Evolutionary conservation across 108 stramenopile species (phyloP).

Genomic region (Nitzschia sp.): DNA sequence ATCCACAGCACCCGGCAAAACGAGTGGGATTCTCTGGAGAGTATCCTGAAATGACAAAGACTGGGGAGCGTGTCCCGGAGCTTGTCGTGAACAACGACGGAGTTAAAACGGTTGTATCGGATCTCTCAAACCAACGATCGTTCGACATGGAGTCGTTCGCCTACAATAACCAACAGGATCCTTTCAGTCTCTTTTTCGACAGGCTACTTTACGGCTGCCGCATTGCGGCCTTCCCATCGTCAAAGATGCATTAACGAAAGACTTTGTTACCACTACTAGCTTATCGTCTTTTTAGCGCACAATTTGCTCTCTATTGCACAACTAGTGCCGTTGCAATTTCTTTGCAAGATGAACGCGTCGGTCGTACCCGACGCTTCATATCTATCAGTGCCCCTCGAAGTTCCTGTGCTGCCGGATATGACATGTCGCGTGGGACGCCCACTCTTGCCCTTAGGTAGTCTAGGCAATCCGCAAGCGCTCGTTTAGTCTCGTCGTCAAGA

Average conservation of each 20-base stretch:
- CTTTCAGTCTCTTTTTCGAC: not conserved
- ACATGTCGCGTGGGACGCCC: constrained; percentile 76
- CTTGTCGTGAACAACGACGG: not conserved
- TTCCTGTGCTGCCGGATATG: constrained; percentile 70
- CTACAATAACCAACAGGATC: not conserved
- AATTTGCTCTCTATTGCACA: not conserved
- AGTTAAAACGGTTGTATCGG: constrained; percentile 1
- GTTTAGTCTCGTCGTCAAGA: constrained; percentile 34
- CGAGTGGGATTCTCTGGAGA: too few species aligned
- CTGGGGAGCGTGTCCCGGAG: constrained; percentile 19
- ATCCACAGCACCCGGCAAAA: too few species aligned
- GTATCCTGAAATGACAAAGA: constrained; percentile 4
- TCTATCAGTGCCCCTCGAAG: constrained; percentile 24
- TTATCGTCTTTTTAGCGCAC: too few species aligned
- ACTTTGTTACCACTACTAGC: too few species aligned
- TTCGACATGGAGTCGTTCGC: not conserved
- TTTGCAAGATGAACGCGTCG: not conserved
- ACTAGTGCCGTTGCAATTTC: not conserved
- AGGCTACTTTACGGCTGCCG: constrained; percentile 11
- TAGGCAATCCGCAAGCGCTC: constrained; percentile 57
- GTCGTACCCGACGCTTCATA: not conserved
- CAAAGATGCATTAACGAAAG: too few species aligned
- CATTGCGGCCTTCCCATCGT: constrained; percentile 7
- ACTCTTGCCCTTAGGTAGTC: constrained; percentile 71
- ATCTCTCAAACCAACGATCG: constrained; percentile 10